Percentiles rank a stretch among this genome's conserved stretches.
phyloP scores from a whole-genome alignment of 495 filamentous ascomycete species.

The Lophiotrema nucula region DNA sequence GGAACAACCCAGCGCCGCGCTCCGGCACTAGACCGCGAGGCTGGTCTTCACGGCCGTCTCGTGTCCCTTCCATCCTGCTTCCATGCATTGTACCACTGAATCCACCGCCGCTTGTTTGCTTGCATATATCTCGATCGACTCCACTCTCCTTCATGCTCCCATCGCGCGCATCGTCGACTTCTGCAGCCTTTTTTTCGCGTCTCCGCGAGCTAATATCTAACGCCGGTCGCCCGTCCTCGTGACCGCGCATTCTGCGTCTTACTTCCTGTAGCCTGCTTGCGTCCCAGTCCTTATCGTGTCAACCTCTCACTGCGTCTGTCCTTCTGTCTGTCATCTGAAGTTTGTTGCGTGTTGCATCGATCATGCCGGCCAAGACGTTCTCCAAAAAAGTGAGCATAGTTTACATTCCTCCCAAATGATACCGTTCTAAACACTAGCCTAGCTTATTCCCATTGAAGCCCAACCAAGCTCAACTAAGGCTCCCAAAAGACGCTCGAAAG shows the following conservation, averaged over 20 bases:
- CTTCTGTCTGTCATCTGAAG: background rate
- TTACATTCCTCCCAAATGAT: background rate
- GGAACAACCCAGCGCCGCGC: background rate
- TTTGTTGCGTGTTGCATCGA: background rate
- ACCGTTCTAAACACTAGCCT: slow-evolving; percentile 2
- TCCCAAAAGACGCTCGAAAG: slow-evolving; percentile 1
- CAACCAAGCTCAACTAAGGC: slow-evolving; percentile 6
- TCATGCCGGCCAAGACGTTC: slow-evolving; percentile 28
- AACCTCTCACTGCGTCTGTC: slow-evolving; percentile 1
- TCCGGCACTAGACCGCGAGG: background rate
- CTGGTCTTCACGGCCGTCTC: background rate
- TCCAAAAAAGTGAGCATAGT: slow-evolving; percentile 22
- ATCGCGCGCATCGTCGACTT: background rate
- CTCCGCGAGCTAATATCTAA: background rate
- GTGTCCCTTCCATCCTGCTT: slow-evolving; percentile 10
- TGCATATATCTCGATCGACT: background rate
- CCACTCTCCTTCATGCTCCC: slow-evolving; percentile 24
- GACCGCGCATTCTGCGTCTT: slow-evolving; percentile 11
- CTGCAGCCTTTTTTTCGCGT: background rate
- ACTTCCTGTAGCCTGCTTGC: background rate
- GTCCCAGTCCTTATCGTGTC: background rate
- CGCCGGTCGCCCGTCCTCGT: slow-evolving; percentile 11
- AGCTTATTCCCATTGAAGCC: slow-evolving; percentile 15
- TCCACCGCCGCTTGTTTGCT: background rate
- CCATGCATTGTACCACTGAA: slow-evolving; percentile 23